phyloP scores from a whole-genome alignment of 106 monocot genomes.

The Dendrobium catenatum region DNA sequence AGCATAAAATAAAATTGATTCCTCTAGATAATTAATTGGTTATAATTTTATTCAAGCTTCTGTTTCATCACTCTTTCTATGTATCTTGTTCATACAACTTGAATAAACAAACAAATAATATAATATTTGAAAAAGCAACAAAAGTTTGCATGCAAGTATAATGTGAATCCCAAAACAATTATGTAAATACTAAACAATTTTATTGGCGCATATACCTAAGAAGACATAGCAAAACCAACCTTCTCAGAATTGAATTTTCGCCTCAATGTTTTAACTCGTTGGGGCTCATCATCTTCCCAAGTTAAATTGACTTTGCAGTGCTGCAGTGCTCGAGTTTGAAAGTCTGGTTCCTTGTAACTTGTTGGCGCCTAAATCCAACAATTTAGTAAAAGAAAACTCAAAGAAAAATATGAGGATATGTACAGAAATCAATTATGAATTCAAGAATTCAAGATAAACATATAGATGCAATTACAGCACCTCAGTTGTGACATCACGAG shows the following conservation, averaged over 20 bases:
- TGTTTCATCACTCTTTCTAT: not conserved
- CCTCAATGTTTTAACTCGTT: conserved; percentile 62
- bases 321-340: conserved; percentile 74
- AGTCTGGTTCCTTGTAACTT: conserved; percentile 67
- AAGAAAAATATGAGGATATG: not conserved
- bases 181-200: not conserved
- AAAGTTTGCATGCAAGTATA: not conserved
- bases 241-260: conserved; percentile 66
- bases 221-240: conserved; percentile 23
- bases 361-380: conserved; percentile 41
- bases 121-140: not conserved
- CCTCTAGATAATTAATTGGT: not conserved
- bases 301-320: conserved; percentile 76
- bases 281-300: conserved; percentile 89
- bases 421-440: not conserved
- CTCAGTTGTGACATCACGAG: conserved; percentile 71
- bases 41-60: not conserved
- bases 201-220: not conserved
- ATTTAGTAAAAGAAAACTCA: not conserved
- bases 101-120: not conserved
- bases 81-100: not conserved
- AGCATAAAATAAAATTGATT: not conserved
- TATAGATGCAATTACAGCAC: conserved; percentile 22
- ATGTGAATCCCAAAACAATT: not conserved
- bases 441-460: not conserved